Evolutionary conservation across 805 yeast species (phyloP).

Genomic region (Komagataella populi): DNA sequence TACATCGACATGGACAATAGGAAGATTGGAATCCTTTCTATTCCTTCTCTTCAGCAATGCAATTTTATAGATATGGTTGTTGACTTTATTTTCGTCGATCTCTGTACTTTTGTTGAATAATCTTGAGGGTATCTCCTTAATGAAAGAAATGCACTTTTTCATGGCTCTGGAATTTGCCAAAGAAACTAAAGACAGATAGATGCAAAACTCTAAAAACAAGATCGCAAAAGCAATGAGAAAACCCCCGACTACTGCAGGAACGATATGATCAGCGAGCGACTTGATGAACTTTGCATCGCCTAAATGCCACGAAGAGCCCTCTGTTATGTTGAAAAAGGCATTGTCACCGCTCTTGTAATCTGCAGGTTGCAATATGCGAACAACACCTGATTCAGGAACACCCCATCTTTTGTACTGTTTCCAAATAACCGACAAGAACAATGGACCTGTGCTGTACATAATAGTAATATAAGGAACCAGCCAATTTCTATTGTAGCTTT

Average conservation of each 20-base stretch:
- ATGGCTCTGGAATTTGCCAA: neutral
- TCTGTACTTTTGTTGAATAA: neutral
- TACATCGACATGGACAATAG: constrained; percentile 22
- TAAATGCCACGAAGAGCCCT: constrained; percentile 88
- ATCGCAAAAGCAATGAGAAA: constrained; percentile 38
- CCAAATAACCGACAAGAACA: constrained; percentile 78
- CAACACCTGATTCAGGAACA: constrained; percentile 48
- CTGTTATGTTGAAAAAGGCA: constrained; percentile 61
- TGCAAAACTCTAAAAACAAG: constrained; percentile 31
- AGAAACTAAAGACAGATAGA: constrained; percentile 22
- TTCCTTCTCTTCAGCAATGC: constrained; percentile 18
- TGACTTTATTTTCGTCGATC: neutral
- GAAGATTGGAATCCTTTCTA: constrained; percentile 45
- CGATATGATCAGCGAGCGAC: constrained; percentile 60
- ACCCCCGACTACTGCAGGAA: constrained; percentile 59
- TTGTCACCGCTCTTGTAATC: constrained; percentile 52
- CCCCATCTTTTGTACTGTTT: constrained; percentile 78
- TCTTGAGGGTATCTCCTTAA: neutral
- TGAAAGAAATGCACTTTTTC: neutral
- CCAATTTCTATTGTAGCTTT: constrained; percentile 61
- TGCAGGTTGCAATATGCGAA: constrained; percentile 56
- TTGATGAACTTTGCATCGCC: constrained; percentile 77
- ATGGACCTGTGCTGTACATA: constrained; percentile 89
- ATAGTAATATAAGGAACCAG: constrained; percentile 80
- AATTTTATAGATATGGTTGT: neutral